Evolutionary conservation across 2,329 filamentous ascomycete species (phyloP), one percentile per base, ranked within the genome.

Genomic region (Fusarium albosuccineum): DNA sequence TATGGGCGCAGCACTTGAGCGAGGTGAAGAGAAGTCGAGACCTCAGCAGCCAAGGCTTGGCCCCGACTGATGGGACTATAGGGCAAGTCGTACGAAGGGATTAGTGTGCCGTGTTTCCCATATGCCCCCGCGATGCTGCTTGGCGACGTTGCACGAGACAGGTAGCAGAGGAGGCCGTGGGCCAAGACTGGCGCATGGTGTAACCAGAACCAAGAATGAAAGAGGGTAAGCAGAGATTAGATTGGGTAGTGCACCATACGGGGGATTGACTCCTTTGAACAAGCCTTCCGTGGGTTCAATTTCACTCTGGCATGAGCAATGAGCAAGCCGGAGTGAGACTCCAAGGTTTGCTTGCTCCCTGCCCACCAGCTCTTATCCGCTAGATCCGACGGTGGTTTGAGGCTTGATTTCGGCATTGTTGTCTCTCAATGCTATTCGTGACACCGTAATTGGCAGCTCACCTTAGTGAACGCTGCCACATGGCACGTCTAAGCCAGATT

Each of bases 1-100:
- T 46, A 48, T 62, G 55, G 41, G 53, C 46, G 62, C 60, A 62
- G 50, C 41, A 46, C 52, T 17, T 33, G 58, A 60, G 48, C 55
- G 30, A 64, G 53, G 56, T 54, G 41, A 57, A 70, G 63, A 71
- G 17, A 22, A 22, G 71, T 73, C 71, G 51, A 66, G 71, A 73
- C 71, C 63, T 66, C 55, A 62, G 51, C 61, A 63, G 71, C 71
- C 71, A 73, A 73, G 71, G 62, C 71, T 73, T 73, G 71, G 71
- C 71, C 66, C 59, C 61, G 60, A 59, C 60, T 52, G 60, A 68
- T 51, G 45, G 62, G 69, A 60, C 56, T 62, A 51, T 56, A 49
- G 40, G 57, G 52, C 58, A 60, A 27, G 37, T 62, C 40, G 57
- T 66, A 60, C 49, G 63, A 49, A 40, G 62, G 57, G 63, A 67